phyloP scores from a whole-genome alignment of 2,329 filamentous ascomycete genomes.

The Colletotrichum plurivorum region DNA sequence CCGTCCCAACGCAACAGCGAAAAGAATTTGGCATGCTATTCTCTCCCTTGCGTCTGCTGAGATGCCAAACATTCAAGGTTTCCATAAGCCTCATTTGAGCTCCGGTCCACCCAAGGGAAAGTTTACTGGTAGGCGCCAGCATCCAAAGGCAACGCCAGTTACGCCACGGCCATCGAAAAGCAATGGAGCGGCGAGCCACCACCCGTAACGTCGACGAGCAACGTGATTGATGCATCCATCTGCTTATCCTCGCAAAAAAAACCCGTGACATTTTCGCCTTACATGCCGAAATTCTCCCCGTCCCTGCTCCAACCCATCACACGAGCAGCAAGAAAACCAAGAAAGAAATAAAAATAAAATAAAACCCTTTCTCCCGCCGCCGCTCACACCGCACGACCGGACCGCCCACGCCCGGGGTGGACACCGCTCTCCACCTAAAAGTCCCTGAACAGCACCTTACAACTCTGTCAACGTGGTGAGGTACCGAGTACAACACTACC shows the following conservation, averaged over 20 bases:
- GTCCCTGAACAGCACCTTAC: constrained; percentile 33
- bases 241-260: not conserved
- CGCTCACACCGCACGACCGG: constrained; percentile 22
- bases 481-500: constrained; percentile 17
- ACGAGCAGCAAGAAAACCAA: not conserved
- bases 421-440: constrained; percentile 5
- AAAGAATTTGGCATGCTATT: constrained; percentile 25
- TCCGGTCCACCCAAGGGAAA: constrained; percentile 18
- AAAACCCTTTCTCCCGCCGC: not conserved
- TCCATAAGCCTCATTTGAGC: constrained; percentile 28
- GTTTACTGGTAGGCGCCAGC: not conserved
- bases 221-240: not conserved
- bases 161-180: not conserved
- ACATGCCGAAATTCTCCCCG: constrained; percentile 10
- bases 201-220: not conserved
- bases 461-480: constrained; percentile 16
- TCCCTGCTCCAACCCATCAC: constrained; percentile 6
- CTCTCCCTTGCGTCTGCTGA: constrained; percentile 33
- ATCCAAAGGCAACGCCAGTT: not conserved
- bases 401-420: constrained; percentile 23
- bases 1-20: not conserved
- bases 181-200: not conserved
- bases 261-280: not conserved
- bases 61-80: constrained; percentile 13
- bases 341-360: not conserved